These are phyloP conservation scores for Candida pseudoviswanathii DNA, from an alignment of 1,139 yeast species.

Conservation along the genomic window DNA sequence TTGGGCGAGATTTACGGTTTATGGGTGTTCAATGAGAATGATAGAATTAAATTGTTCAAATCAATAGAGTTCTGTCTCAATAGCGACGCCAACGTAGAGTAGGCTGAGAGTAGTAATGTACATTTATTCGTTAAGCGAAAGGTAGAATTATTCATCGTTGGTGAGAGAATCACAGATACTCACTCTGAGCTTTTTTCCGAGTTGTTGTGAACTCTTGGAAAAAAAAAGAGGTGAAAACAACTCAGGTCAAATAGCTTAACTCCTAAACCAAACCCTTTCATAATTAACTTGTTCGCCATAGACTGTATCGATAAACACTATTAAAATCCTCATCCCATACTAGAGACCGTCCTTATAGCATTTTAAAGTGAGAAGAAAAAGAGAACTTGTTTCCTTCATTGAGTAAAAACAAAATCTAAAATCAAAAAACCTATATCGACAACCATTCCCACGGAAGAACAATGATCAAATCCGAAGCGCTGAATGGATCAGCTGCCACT, in stretches of 20 bases:
- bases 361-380: background rate
- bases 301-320: background rate
- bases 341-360: background rate
- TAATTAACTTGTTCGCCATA: background rate
- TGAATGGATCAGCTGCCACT: slow-evolving; percentile 9
- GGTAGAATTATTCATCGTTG: too few relatives aligned
- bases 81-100: slow-evolving; percentile 25
- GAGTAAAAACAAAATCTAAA: background rate
- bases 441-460: background rate
- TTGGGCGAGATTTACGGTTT: slow-evolving; percentile 83
- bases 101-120: background rate
- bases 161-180: background rate
- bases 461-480: slow-evolving; percentile 13
- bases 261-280: background rate
- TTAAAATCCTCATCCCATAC: background rate
- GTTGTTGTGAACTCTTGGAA: slow-evolving; percentile 4
- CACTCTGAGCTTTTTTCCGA: background rate
- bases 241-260: background rate
- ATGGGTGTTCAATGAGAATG: slow-evolving; percentile 83
- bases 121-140: background rate
- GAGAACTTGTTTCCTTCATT: background rate
- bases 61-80: slow-evolving; percentile 61
- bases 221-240: slow-evolving; percentile 1
- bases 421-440: background rate
- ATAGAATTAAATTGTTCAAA: slow-evolving; percentile 62